A percentile compares a stretch with the other conserved stretches of the same genome.
phyloP scores from a whole-genome alignment of 495 filamentous ascomycete genomes.

The Astrothelium subdiscretum region DNA sequence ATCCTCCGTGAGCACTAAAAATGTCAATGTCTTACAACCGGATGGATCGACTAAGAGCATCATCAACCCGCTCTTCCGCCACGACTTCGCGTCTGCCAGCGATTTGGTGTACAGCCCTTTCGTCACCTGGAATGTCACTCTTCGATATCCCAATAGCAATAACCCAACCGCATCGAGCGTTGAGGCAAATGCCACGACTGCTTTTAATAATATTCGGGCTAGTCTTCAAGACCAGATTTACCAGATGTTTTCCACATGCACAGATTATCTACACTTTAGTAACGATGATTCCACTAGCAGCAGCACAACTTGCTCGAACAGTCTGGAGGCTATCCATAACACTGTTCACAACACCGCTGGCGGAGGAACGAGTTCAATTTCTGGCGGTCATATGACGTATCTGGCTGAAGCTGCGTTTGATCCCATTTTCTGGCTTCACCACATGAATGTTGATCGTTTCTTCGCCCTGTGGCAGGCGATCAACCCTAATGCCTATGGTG shows the following conservation, averaged over 20 bases:
- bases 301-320: slow-evolving; percentile 17
- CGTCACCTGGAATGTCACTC: slow-evolving; percentile 13
- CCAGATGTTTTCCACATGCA: slow-evolving; percentile 18
- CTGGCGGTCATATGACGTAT: slow-evolving; percentile 21
- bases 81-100: slow-evolving; percentile 13
- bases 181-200: slow-evolving; percentile 1
- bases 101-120: slow-evolving; percentile 15
- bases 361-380: slow-evolving; percentile 6
- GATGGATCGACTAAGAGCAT: slow-evolving; percentile 10
- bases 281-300: slow-evolving; percentile 14
- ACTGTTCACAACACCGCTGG: slow-evolving; percentile 18
- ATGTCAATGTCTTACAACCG: slow-evolving; percentile 11
- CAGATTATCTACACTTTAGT: slow-evolving; percentile 14
- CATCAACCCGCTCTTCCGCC: slow-evolving; percentile 18
- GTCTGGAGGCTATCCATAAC: slow-evolving; percentile 21
- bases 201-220: slow-evolving; percentile 16
- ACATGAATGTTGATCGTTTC: slow-evolving; percentile 20
- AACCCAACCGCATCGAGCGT: slow-evolving; percentile 9
- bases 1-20: slow-evolving; percentile 2
- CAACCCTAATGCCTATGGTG: slow-evolving; percentile 15
- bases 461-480: slow-evolving; percentile 20
- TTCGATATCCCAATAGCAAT: slow-evolving; percentile 17
- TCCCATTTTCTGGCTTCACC: slow-evolving; percentile 23
- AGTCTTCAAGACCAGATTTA: slow-evolving; percentile 18
- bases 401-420: slow-evolving; percentile 16